Evolutionary conservation across 108 stramenopile genomes (phyloP).

Genomic region (Epithemia pelagica): DNA sequence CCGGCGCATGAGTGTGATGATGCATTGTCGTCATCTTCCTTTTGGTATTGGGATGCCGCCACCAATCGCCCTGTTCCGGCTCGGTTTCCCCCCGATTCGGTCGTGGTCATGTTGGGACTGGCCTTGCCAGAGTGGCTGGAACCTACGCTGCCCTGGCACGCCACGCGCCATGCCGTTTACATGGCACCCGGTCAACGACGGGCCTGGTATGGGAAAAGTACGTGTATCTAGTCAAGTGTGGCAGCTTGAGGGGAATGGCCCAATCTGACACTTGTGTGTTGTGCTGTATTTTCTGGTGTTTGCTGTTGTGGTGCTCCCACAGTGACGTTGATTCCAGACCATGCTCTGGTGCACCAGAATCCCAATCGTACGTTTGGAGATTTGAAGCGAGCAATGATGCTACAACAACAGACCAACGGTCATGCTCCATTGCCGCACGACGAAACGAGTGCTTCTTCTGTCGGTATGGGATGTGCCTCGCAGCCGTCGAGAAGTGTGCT

Average conservation of each 20-base stretch:
- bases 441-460: too few relatives aligned
- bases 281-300: too few relatives aligned
- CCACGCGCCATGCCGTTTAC: constrained; percentile 60
- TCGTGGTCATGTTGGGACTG: constrained; percentile 54
- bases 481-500: too few relatives aligned
- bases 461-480: too few relatives aligned
- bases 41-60: neutral
- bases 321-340: neutral
- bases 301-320: too few relatives aligned
- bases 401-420: neutral
- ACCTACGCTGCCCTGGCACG: constrained; percentile 23
- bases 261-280: too few relatives aligned
- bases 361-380: constrained; percentile 26
- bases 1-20: constrained; percentile 43
- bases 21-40: constrained; percentile 10
- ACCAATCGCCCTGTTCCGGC: constrained; percentile 9
- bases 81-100: constrained; percentile 32
- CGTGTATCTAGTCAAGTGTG: too few relatives aligned
- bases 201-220: constrained; percentile 72
- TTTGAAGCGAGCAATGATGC: constrained; percentile 19
- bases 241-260: too few relatives aligned
- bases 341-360: constrained; percentile 9
- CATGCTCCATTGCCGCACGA: too few relatives aligned
- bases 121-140: constrained; percentile 65
- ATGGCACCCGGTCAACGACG: constrained; percentile 30